A percentile compares a stretch with the other conserved stretches of the same genome.
Evolutionary conservation across 2,329 filamentous ascomycete species (phyloP).

Genomic region (Emergomyces africanus): DNA sequence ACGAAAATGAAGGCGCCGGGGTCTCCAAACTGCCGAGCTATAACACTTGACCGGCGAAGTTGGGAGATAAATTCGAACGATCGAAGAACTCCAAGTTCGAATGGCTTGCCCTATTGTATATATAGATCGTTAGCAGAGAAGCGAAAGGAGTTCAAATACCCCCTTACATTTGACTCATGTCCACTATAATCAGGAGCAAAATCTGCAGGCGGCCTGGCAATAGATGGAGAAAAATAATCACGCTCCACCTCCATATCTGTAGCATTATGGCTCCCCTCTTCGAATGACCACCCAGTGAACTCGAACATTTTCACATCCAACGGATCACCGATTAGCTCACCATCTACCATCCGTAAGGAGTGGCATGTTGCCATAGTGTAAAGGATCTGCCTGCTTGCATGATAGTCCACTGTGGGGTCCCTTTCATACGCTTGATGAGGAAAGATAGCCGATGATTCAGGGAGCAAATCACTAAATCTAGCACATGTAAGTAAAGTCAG

Average conservation of each 20-base stretch:
- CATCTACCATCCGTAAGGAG: slow-evolving; percentile 74
- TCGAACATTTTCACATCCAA: slow-evolving; percentile 98
- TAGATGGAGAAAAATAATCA: slow-evolving; percentile 61
- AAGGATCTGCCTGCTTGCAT: slow-evolving; percentile 56
- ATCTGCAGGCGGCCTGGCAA: slow-evolving; percentile 65
- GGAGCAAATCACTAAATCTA: slow-evolving; percentile 64
- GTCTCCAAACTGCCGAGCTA: slow-evolving; percentile 78
- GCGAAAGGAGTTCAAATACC: background rate
- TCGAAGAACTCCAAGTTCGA: slow-evolving; percentile 83
- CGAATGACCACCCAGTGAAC: slow-evolving; percentile 84
- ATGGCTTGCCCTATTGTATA: slow-evolving; percentile 28
- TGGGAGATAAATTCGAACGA: slow-evolving; percentile 94
- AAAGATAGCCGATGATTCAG: slow-evolving; percentile 49
- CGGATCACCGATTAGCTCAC: slow-evolving; percentile 82
- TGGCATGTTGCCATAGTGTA: slow-evolving; percentile 98
- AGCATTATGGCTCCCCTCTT: slow-evolving; percentile 65
- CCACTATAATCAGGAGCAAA: slow-evolving; percentile 41
- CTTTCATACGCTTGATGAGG: slow-evolving; percentile 42
- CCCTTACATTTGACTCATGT: slow-evolving; percentile 11
- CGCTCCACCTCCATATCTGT: slow-evolving; percentile 60
- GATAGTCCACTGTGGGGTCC: slow-evolving; percentile 47
- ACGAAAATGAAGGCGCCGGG: slow-evolving; percentile 80
- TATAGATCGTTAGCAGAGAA: background rate
- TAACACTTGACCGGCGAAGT: slow-evolving; percentile 78
- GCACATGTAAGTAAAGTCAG: background rate